phyloP scores from a whole-genome alignment of 2,329 filamentous ascomycete genomes.

The Fusarium sp. region DNA sequence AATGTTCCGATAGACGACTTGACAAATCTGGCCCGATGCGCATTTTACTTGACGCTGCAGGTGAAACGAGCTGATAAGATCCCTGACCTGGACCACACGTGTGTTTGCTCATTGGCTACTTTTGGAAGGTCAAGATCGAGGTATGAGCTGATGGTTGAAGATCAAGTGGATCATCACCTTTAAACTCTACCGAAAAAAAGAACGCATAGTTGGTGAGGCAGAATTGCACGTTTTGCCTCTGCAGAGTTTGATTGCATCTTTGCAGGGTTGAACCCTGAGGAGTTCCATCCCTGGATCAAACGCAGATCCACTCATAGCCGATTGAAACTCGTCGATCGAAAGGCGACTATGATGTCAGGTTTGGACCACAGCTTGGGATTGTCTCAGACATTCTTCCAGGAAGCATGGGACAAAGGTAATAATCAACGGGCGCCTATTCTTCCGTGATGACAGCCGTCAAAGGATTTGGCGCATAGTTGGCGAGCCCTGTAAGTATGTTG shows the following conservation, averaged over 20 bases:
- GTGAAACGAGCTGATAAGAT: conserved; percentile 19
- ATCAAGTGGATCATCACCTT: background rate
- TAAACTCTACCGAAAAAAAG: background rate
- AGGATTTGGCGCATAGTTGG: background rate
- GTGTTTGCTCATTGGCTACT: background rate
- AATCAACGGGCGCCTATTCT: background rate
- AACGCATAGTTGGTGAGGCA: background rate
- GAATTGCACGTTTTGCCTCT: background rate
- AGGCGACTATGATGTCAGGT: conserved; percentile 1
- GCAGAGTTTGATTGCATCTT: background rate
- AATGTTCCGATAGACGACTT: background rate
- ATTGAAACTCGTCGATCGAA: background rate
- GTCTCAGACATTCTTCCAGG: background rate
- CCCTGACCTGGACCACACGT: background rate
- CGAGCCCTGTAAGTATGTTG: background rate
- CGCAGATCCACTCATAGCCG: conserved; percentile 4
- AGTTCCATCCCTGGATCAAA: background rate
- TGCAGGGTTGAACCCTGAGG: background rate
- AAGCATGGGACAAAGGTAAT: background rate
- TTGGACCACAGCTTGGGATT: background rate
- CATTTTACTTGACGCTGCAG: background rate
- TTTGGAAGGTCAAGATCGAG: background rate
- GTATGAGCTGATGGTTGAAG: background rate
- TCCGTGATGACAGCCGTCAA: background rate
- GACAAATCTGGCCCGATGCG: background rate